A percentile compares a stretch with the other conserved stretches of the same genome.
phyloP scores from a whole-genome alignment of 2,329 filamentous ascomycete genomes.

The Clarireedia monteithiana region DNA sequence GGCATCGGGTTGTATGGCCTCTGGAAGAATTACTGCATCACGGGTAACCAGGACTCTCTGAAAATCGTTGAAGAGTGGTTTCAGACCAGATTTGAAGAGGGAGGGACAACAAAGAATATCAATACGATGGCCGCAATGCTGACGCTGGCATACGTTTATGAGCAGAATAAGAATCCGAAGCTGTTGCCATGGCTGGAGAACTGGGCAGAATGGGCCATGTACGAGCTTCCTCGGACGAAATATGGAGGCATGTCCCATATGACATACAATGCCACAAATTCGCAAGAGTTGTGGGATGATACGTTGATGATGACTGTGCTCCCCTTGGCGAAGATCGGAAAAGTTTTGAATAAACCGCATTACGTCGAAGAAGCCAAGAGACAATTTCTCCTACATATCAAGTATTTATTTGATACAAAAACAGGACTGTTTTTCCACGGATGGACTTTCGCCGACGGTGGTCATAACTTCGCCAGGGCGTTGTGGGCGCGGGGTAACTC shows the following conservation, averaged over 20 bases:
- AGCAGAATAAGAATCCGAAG: conserved; percentile 58
- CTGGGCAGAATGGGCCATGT: conserved; percentile 79
- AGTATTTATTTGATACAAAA: conserved; percentile 67
- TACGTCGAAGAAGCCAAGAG: conserved; percentile 72
- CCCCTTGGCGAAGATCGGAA: conserved; percentile 64
- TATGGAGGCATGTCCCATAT: conserved; percentile 43
- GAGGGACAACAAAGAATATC: conserved; percentile 67
- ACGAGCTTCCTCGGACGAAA: conserved; percentile 64
- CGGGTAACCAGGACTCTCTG: conserved; percentile 51
- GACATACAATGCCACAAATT: conserved; percentile 53
- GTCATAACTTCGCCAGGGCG: conserved; percentile 52
- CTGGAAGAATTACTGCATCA: conserved; percentile 74
- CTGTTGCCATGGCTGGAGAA: conserved; percentile 72
- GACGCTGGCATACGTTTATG: conserved; percentile 70
- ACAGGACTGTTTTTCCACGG: conserved; percentile 75
- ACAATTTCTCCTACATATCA: conserved; percentile 70
- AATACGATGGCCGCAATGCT: conserved; percentile 76
- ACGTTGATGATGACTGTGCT: conserved; percentile 85
- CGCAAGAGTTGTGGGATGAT: conserved; percentile 75
- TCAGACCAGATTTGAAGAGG: conserved; percentile 44
- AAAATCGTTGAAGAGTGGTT: conserved; percentile 70
- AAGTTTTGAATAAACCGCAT: conserved; percentile 58
- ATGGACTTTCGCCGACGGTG: conserved; percentile 66
- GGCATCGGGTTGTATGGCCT: conserved; percentile 74
- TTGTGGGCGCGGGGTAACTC: conserved; percentile 55